These are phyloP conservation scores for Aquilaria malaccensis DNA, from an alignment of 345 rosid genomes.

Conservation along the genomic window DNA sequence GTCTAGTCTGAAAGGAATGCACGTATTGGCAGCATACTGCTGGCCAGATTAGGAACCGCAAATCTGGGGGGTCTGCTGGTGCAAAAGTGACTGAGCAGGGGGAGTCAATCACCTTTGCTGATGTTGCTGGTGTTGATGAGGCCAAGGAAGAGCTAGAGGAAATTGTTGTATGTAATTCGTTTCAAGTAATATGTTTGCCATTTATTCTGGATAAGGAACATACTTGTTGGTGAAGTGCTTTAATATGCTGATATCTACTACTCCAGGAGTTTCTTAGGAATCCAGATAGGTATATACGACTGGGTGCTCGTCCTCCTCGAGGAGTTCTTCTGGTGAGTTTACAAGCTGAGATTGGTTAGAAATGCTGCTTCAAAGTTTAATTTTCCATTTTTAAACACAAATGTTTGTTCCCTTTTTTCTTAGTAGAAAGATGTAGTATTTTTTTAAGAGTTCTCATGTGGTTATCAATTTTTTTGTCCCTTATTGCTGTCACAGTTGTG, in stretches of 20 bases:
- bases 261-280: conserved; percentile 89
- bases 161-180: conserved; percentile 61
- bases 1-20: conserved; percentile 12
- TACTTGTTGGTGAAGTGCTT: conserved; percentile 17
- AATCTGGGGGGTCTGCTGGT: conserved; percentile 58
- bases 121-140: conserved; percentile 96
- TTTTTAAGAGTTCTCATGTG: conserved; percentile 8
- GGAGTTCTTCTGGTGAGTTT: conserved; percentile 89
- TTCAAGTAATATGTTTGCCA: too few relatives aligned
- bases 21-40: conserved; percentile 48
- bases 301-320: conserved; percentile 98
- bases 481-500: too few relatives aligned
- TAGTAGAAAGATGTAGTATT: neutral
- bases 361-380: neutral
- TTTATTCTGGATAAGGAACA: too few relatives aligned
- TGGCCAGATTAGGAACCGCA: conserved; percentile 72
- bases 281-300: conserved; percentile 69
- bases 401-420: neutral
- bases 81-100: conserved; percentile 64
- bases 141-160: conserved; percentile 99
- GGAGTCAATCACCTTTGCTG: conserved; percentile 81
- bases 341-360: neutral
- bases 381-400: neutral
- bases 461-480: too few relatives aligned
- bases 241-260: conserved; percentile 19